Evolutionary conservation across 1,284 basidiomycete genomes (phyloP).

Genomic region (Moesziomyces antarcticus): DNA sequence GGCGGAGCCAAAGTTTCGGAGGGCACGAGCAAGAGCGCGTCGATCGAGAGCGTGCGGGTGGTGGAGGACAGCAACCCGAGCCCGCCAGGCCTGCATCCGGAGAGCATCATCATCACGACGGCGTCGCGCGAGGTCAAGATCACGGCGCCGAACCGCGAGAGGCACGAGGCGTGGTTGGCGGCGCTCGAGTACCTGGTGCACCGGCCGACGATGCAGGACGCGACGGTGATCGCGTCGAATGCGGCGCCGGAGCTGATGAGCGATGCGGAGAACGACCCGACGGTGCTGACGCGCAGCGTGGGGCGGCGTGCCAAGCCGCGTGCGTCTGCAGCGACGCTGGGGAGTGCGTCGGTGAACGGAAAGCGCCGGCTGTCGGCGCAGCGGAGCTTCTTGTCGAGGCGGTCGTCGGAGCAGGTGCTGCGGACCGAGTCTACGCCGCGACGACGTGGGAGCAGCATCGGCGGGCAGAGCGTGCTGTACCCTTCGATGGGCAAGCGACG

Average conservation of each 20-base stretch:
- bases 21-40: constrained; percentile 97
- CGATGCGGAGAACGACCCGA: constrained; percentile 39
- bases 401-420: constrained; percentile 63
- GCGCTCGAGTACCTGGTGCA: constrained; percentile 62
- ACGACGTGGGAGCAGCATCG: constrained; percentile 75
- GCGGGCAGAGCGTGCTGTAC: constrained; percentile 71
- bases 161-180: constrained; percentile 95
- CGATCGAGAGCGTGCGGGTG: constrained; percentile 88
- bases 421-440: constrained; percentile 73
- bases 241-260: constrained; percentile 30
- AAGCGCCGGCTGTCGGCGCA: constrained; percentile 60
- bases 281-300: constrained; percentile 18
- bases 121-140: constrained; percentile 96
- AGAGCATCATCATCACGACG: constrained; percentile 91
- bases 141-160: constrained; percentile 89
- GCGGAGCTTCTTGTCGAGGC: constrained; percentile 59
- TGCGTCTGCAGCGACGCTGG: constrained; percentile 28
- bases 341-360: constrained; percentile 23
- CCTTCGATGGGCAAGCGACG: constrained; percentile 77
- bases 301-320: constrained; percentile 37
- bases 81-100: constrained; percentile 90
- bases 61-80: constrained; percentile 91
- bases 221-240: constrained; percentile 40
- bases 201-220: constrained; percentile 42
- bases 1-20: constrained; percentile 86